A percentile compares a stretch with the other conserved stretches of the same genome.
Conservation (phyloP, 2,329 filamentous ascomycete genomes). For the Sporothrix luriei region DNA sequence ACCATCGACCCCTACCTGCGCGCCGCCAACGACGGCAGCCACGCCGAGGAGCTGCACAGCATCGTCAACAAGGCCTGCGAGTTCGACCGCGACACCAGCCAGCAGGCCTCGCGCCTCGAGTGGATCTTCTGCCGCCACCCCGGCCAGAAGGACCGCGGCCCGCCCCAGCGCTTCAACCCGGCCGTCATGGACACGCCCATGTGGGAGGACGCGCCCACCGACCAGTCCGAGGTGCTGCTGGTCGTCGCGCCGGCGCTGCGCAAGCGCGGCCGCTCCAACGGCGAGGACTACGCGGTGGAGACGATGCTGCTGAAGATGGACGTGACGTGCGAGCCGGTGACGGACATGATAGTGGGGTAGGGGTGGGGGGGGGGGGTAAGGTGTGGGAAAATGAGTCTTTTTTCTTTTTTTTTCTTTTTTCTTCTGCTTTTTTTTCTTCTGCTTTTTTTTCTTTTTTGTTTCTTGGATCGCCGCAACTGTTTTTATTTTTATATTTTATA, state of each 20-base stretch:
- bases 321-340: conserved; percentile 30
- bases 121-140: conserved; percentile 27
- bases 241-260: conserved; percentile 25
- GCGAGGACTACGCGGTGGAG: conserved; percentile 30
- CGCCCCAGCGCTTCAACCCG: conserved; percentile 19
- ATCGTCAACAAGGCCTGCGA: conserved; percentile 32
- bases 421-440: too few species aligned
- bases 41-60: conserved; percentile 21
- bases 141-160: conserved; percentile 7
- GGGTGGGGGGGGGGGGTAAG: too few species aligned
- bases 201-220: conserved; percentile 19
- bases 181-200: conserved; percentile 21
- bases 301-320: conserved; percentile 32
- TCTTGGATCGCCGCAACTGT: too few species aligned
- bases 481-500: too few species aligned
- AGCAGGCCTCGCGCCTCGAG: conserved; percentile 30
- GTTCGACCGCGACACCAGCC: conserved; percentile 31
- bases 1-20: conserved; percentile 26
- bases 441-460: too few species aligned
- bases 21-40: conserved; percentile 20
- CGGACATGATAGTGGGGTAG: conserved; percentile 25
- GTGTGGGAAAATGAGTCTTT: not conserved
- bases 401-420: too few species aligned
- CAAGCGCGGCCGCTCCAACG: conserved; percentile 31
- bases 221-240: conserved; percentile 24